Conservation (phyloP, 106 monocot genomes). For the Allium fistulosum region DNA sequence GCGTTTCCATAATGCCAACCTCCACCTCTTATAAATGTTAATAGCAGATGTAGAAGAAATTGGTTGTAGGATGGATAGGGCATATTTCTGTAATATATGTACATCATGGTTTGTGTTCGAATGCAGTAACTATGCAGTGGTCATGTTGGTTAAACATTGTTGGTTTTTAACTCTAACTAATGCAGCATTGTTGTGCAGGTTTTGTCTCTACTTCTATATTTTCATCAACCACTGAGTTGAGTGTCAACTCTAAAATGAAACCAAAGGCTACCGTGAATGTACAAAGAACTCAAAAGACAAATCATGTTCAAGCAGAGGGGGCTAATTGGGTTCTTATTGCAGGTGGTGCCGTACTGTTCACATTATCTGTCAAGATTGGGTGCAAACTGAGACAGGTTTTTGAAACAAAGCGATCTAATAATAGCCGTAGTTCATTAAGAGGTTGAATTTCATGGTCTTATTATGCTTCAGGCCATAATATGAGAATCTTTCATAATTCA, state of each 20-base stretch:
- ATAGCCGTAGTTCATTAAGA: constrained; percentile 17
- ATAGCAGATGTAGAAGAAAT: too few relatives aligned
- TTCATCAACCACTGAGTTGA: neutral
- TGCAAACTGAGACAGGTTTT: constrained; percentile 70
- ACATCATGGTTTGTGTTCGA: too few relatives aligned
- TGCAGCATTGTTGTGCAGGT: neutral
- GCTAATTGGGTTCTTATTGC: constrained; percentile 84
- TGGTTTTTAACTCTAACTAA: neutral
- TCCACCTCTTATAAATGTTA: too few relatives aligned
- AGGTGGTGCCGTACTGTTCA: constrained; percentile 77
- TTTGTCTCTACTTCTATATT: neutral
- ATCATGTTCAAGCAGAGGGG: constrained; percentile 38
- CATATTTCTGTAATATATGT: too few relatives aligned
- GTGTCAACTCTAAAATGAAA: constrained; percentile 38
- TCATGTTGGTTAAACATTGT: too few relatives aligned
- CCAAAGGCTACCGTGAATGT: constrained; percentile 23
- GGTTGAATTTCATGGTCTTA: constrained; percentile 19
- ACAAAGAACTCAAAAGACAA: constrained; percentile 29
- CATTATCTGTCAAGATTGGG: constrained; percentile 54
- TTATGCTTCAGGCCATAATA: neutral
- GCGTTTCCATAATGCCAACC: too few relatives aligned
- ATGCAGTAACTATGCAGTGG: too few relatives aligned
- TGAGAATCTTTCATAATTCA: neutral
- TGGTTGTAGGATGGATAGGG: too few relatives aligned
- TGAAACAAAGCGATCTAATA: constrained; percentile 28